Evolutionary conservation across 1,284 basidiomycete species (phyloP).

Genomic region (Jaminaea rosea): DNA sequence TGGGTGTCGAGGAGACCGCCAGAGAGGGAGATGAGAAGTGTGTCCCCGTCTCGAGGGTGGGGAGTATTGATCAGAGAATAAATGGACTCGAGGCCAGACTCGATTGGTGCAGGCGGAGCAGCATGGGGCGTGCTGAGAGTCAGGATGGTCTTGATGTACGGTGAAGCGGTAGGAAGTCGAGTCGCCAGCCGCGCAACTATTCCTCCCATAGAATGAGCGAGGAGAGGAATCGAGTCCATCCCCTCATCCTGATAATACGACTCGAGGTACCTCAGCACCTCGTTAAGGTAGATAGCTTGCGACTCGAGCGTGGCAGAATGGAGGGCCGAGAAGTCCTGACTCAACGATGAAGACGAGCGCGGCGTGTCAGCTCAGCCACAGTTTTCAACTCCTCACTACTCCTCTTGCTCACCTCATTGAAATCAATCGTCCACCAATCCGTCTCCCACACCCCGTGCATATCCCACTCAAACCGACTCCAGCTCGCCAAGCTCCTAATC

Average conservation of each 20-base stretch:
- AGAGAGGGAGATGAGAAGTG: constrained; percentile 72
- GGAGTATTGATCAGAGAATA: constrained; percentile 51
- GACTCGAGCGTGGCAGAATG: constrained; percentile 79
- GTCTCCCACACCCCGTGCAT: constrained; percentile 33
- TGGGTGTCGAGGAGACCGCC: constrained; percentile 87
- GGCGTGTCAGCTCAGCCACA: too few relatives aligned
- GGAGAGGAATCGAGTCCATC: constrained; percentile 57
- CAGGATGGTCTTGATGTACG: constrained; percentile 63
- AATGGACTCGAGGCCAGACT: constrained; percentile 65
- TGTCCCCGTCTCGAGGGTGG: background rate
- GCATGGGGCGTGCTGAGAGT: constrained; percentile 91
- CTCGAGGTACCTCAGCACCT: constrained; percentile 66
- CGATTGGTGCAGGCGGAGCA: constrained; percentile 78
- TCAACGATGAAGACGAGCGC: too few relatives aligned
- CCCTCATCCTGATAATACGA: constrained; percentile 17
- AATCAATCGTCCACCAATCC: constrained; percentile 60
- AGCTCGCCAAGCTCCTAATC: constrained; percentile 87
- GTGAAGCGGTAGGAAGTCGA: background rate
- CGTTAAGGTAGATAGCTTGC: constrained; percentile 68
- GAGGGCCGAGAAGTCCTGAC: constrained; percentile 88
- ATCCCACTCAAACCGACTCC: constrained; percentile 66
- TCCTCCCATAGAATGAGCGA: constrained; percentile 99
- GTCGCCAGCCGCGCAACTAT: constrained; percentile 66
- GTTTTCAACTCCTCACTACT: too few relatives aligned
- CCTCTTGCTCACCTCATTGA: too few relatives aligned